Evolutionary conservation across 495 filamentous ascomycete species (phyloP), one percentile per base, ranked within the genome.

Genomic region (Neurospora cerealis): DNA sequence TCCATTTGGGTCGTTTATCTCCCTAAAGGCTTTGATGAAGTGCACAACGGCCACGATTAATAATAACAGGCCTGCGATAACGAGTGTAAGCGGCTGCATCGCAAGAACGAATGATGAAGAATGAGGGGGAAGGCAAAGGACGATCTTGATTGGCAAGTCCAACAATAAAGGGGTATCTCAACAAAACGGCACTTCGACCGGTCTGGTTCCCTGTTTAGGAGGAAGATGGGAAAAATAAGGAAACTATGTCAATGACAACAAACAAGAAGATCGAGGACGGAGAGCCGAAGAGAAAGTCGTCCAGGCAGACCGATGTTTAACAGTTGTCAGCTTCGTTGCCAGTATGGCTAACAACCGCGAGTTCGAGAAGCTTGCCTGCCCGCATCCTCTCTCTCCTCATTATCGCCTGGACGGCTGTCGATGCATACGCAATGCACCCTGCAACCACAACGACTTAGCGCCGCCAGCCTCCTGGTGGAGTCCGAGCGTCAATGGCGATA

Each of bases 1-100:
- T 37, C 74, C 78, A 10, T 74, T 75, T 9, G 79, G 79, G 36
- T 76, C 73, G 73, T 84, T 84, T 15, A 83, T 79, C 54, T 80
- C 73, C 41, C 76, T 78, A 60, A 77, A 84, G 42, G 71, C 28
- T 28, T 74, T 79, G 72, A 78, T 70, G 34, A 83, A 71, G 69
- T 80, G 81, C 24, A 82, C 71, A 28, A 73, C 71, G n/a, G 73
- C 73, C 21, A 77, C 72, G 39, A 70, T 75, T 11, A 79, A 32
- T 13, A 81, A 36, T 48, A 76, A 75, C 36, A 72, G 70, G 74
- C 69, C 71, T n/a, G 80, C 75, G 24, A 78, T 34, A 66, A 36
- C 54, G 54, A 66, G 13, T 19, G 54, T 66, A 36, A 66, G 28
- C 32, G 28, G 54, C 54, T 66, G 28, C 54, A 66, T 66, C 6